These are phyloP conservation scores for Solanum chacoense DNA, from an alignment of 305 asterid species.

Conservation along the genomic window DNA sequence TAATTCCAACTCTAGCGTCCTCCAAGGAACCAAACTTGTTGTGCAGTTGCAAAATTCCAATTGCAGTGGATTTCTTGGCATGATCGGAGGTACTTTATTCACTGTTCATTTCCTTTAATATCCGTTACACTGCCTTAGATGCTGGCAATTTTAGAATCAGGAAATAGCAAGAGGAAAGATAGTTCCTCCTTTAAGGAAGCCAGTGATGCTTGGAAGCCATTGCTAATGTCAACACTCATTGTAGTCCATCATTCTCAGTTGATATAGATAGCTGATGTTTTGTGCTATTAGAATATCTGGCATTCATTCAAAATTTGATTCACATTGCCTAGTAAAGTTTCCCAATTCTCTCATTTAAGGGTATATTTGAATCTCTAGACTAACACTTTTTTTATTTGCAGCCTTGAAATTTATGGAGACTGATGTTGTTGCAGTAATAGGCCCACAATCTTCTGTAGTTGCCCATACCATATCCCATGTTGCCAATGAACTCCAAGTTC, in stretches of 20 bases:
- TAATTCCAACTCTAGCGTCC: slow-evolving; percentile 55
- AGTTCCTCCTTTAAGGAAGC: neutral
- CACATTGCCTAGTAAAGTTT: neutral
- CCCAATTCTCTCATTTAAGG: neutral
- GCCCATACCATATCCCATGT: slow-evolving; percentile 27
- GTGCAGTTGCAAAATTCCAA: slow-evolving; percentile 41
- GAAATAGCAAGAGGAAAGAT: neutral
- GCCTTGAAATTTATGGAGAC: slow-evolving; percentile 40
- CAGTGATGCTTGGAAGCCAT: neutral
- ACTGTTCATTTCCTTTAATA: neutral
- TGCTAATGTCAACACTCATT: neutral
- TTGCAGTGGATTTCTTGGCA: slow-evolving; percentile 86
- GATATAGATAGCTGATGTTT: neutral
- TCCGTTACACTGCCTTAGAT: neutral
- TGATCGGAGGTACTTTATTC: slow-evolving; percentile 56
- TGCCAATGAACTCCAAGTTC: slow-evolving; percentile 38
- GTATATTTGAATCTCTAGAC: neutral
- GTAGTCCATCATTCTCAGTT: neutral
- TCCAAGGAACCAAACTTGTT: slow-evolving; percentile 45
- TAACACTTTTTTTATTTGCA: slow-evolving; percentile 11
- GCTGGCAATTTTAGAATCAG: neutral
- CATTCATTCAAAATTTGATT: neutral
- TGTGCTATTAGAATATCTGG: neutral
- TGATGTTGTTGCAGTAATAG: slow-evolving; percentile 33
- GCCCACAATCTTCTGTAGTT: slow-evolving; percentile 45